A percentile compares a stretch with the other conserved stretches of the same genome.
These are phyloP conservation scores for Phylloporus rhodoxanthus DNA, from an alignment of 768 basidiomycete species.

Conservation along the genomic window DNA sequence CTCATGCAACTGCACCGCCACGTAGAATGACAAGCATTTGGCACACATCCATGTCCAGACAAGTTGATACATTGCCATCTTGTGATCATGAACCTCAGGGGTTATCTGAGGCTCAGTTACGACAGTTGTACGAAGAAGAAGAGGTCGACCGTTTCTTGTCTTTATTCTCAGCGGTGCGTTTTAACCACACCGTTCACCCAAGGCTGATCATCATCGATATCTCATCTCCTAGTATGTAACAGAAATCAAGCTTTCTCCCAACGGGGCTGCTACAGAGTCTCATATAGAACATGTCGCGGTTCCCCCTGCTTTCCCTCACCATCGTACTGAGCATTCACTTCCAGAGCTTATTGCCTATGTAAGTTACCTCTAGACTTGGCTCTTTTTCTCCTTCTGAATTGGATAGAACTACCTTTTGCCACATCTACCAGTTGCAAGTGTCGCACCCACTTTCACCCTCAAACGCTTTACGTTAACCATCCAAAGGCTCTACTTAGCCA, in stretches of 20 bases:
- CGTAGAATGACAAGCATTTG: neutral
- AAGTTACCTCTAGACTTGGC: slow-evolving; percentile 10
- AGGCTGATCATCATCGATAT: neutral
- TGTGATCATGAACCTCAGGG: slow-evolving; percentile 17
- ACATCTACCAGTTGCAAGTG: slow-evolving; percentile 36
- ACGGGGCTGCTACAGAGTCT: slow-evolving; percentile 21
- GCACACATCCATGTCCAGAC: slow-evolving; percentile 9
- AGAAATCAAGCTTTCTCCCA: slow-evolving; percentile 42
- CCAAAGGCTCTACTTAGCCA: slow-evolving; percentile 51
- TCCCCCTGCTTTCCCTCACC: slow-evolving; percentile 1
- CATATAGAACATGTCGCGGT: neutral
- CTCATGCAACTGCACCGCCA: slow-evolving; percentile 2
- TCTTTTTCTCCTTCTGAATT: slow-evolving; percentile 9
- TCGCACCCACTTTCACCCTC: slow-evolving; percentile 46
- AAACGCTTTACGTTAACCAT: slow-evolving; percentile 45
- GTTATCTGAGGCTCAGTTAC: slow-evolving; percentile 47
- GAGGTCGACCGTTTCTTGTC: slow-evolving; percentile 56
- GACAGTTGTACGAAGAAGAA: slow-evolving; percentile 57
- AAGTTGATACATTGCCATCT: neutral
- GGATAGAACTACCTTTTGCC: slow-evolving; percentile 41
- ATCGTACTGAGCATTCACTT: slow-evolving; percentile 16
- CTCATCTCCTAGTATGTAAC: slow-evolving; percentile 44
- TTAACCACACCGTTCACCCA: neutral
- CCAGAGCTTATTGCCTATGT: slow-evolving; percentile 26
- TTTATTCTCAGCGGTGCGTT: slow-evolving; percentile 55